phyloP scores from a whole-genome alignment of 306 rosid genomes.

The Sicyos edulis region DNA sequence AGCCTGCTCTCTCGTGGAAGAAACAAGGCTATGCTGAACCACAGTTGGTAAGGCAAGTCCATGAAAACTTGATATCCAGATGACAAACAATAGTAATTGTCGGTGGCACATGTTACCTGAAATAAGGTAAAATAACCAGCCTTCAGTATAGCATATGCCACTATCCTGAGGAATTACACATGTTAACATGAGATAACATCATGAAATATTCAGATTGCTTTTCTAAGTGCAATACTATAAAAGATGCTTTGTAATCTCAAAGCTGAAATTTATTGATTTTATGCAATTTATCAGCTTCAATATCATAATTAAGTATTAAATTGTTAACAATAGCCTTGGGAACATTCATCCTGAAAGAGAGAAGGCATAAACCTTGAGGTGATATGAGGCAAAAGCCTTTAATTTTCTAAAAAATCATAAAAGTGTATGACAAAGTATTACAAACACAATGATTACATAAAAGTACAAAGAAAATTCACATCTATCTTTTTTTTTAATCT shows the following conservation, averaged over 20 bases:
- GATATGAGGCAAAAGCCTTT: background rate
- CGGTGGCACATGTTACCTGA: conserved; percentile 65
- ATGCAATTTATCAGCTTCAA: background rate
- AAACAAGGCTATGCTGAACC: conserved; percentile 31
- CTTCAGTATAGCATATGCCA: conserved; percentile 12
- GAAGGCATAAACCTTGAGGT: background rate
- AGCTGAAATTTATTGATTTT: conserved; percentile 7
- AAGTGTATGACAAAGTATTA: background rate
- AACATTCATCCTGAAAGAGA: background rate
- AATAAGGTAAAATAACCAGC: conserved; percentile 27
- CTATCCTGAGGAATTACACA: background rate
- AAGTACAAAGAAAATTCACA: background rate
- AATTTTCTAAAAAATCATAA: background rate
- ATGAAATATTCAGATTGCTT: background rate
- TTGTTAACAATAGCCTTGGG: background rate
- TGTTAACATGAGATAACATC: background rate
- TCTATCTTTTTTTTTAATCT: too few relatives aligned
- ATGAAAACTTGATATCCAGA: conserved; percentile 60
- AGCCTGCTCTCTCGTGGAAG: conserved; percentile 47
- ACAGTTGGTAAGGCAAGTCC: conserved; percentile 43
- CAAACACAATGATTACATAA: background rate
- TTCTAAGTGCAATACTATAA: background rate
- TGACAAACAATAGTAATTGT: conserved; percentile 45
- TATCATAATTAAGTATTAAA: background rate
- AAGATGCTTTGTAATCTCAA: background rate